phyloP scores from a whole-genome alignment of 129 eudicot species.

The Heracleum sosnowskyi region DNA sequence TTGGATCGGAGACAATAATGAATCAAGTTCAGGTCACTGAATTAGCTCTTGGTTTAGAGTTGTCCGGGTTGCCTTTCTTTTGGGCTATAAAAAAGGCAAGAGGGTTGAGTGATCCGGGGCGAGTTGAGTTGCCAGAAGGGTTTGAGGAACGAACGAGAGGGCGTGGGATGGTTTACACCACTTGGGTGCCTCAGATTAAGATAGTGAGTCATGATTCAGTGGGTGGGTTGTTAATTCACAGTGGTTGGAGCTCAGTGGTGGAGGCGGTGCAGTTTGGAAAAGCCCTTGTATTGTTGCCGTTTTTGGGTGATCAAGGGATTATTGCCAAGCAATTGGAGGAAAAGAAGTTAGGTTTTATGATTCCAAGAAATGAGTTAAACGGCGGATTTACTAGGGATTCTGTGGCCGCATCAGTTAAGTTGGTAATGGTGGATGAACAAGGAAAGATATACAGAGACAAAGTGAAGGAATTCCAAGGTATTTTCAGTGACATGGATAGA shows the following conservation, averaged over 20 bases:
- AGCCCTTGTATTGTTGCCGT: constrained; percentile 6
- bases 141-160: constrained; percentile 13
- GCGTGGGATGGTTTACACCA: constrained; percentile 12
- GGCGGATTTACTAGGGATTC: constrained; percentile 13
- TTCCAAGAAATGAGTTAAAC: constrained; percentile 11
- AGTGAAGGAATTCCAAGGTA: constrained; percentile 13
- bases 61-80: constrained; percentile 13
- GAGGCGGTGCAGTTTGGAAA: constrained; percentile 8
- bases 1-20: constrained; percentile 16
- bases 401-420: constrained; percentile 15
- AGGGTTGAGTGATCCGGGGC: neutral
- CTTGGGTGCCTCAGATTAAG: constrained; percentile 21
- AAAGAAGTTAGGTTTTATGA: neutral
- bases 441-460: constrained; percentile 16
- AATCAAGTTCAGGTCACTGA: constrained; percentile 15
- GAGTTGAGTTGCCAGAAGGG: constrained; percentile 14
- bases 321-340: constrained; percentile 10
- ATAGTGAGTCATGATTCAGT: constrained; percentile 20
- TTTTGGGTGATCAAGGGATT: constrained; percentile 12
- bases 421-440: constrained; percentile 19
- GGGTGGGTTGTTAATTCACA: constrained; percentile 12
- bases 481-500: constrained; percentile 2
- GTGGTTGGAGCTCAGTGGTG: constrained; percentile 16
- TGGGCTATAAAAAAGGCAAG: constrained; percentile 8
- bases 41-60: constrained; percentile 18